Evolutionary conservation across 345 rosid genomes (phyloP).

Genomic region (Lenwebbia sp.): DNA sequence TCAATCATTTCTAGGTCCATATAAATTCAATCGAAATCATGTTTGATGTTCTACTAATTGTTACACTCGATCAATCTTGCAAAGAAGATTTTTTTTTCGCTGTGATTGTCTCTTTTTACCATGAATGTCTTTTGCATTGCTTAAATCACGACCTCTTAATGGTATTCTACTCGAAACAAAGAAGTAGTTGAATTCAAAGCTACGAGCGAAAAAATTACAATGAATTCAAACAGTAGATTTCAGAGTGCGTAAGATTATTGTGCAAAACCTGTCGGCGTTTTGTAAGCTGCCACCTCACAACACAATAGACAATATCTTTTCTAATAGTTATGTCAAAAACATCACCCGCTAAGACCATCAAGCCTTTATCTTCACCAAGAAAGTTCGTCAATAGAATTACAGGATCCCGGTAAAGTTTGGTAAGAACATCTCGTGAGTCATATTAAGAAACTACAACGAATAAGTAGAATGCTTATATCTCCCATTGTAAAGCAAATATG

Average conservation of each 20-base stretch:
- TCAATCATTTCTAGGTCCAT: no score
- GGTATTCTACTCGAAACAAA: no score
- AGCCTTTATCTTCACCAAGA: conserved; percentile 59
- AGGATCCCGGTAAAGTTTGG: conserved; percentile 67
- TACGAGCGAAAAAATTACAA: neutral
- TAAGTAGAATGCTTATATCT: neutral
- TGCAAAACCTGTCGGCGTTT: conserved; percentile 70
- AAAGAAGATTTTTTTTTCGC: no score
- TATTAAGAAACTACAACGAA: neutral
- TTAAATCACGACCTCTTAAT: no score
- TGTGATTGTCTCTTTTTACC: no score
- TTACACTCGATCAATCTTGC: no score
- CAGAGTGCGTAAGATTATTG: neutral
- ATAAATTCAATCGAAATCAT: no score
- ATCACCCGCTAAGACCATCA: conserved; percentile 84
- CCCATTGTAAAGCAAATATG: neutral
- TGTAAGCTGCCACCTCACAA: conserved; percentile 84
- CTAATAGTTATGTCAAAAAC: conserved; percentile 87
- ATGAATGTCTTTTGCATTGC: no score
- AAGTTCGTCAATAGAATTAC: conserved; percentile 79
- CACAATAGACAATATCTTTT: conserved; percentile 84
- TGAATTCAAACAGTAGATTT: neutral
- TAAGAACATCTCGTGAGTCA: neutral
- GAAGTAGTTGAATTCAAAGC: no score
- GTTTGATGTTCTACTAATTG: no score